Conservation (phyloP, 805 yeast species). For the Vanderwaltozyma polyspora region DNA sequence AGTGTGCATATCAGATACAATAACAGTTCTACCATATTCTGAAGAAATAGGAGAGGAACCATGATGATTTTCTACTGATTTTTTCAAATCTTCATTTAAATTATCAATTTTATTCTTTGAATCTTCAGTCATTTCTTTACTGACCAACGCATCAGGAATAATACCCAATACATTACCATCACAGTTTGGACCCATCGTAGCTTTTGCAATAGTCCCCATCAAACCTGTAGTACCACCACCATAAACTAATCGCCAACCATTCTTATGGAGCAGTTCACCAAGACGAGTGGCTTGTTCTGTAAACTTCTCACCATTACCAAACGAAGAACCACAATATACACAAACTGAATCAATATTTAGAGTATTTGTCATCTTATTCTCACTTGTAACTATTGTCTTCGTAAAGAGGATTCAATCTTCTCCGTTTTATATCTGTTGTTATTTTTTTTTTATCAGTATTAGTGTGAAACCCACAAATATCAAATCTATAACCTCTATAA, state of each 20-base stretch:
- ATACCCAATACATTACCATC: conserved; percentile 70
- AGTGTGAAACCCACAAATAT: too few species aligned
- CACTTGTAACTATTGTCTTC: too few species aligned
- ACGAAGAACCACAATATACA: conserved; percentile 80
- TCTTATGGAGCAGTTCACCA: conserved; percentile 46
- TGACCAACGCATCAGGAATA: conserved; percentile 73
- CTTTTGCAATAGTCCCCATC: conserved; percentile 67
- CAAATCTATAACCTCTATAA: too few species aligned
- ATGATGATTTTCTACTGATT: conserved; percentile 48
- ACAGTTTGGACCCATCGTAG: conserved; percentile 36
- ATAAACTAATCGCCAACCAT: conserved; percentile 66
- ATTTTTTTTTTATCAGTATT: too few species aligned
- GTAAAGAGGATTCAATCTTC: too few species aligned
- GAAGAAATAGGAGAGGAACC: conserved; percentile 50
- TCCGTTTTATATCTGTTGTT: too few species aligned
- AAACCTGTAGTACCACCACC: conserved; percentile 86
- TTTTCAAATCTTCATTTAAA: conserved; percentile 38
- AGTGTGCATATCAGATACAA: conserved; percentile 84
- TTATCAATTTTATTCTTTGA: conserved; percentile 14
- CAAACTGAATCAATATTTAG: conserved; percentile 40
- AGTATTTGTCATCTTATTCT: too few species aligned
- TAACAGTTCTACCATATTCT: conserved; percentile 63
- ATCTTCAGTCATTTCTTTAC: conserved; percentile 42
- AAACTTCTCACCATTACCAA: conserved; percentile 45
- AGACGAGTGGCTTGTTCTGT: conserved; percentile 45